Evolutionary conservation across 2,329 filamentous ascomycete genomes (phyloP).

Genomic region (Thermomyces lanuginosus): DNA sequence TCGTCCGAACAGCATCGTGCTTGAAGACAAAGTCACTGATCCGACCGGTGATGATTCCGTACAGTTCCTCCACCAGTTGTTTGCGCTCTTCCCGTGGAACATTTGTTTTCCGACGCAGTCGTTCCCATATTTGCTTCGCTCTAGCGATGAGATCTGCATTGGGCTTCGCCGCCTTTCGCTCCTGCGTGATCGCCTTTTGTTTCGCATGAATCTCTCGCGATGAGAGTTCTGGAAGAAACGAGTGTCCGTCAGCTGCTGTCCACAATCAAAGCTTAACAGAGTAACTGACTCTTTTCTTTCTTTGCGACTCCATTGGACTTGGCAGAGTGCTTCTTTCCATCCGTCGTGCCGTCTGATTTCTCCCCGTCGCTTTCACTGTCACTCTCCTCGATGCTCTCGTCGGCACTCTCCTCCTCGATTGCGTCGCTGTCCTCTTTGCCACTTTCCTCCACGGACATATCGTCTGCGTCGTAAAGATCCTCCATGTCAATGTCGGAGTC

Average conservation of each 20-base stretch:
- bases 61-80: constrained; percentile 74
- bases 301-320: not conserved
- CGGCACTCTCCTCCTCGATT: constrained; percentile 12
- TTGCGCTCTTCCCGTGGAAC: constrained; percentile 80
- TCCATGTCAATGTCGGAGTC: constrained; percentile 40
- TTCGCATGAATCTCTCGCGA: constrained; percentile 79
- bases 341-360: constrained; percentile 2
- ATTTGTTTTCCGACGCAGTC: constrained; percentile 79
- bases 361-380: constrained; percentile 8
- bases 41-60: constrained; percentile 74
- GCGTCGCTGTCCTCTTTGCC: constrained; percentile 23
- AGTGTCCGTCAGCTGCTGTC: too few species aligned
- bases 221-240: constrained; percentile 48
- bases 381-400: constrained; percentile 7
- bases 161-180: constrained; percentile 84
- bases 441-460: constrained; percentile 16
- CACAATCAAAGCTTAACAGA: constrained; percentile 7
- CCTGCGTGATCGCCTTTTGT: constrained; percentile 72
- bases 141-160: constrained; percentile 76
- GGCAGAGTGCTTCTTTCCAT: constrained; percentile 5
- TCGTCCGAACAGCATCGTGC: constrained; percentile 90
- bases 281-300: not conserved
- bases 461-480: too few species aligned
- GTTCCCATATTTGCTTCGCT: constrained; percentile 95
- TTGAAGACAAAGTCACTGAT: constrained; percentile 96